A percentile compares a stretch with the other conserved stretches of the same genome.
Conservation (phyloP, 2,329 filamentous ascomycete species). For the Verticillium nonalfalfae region DNA sequence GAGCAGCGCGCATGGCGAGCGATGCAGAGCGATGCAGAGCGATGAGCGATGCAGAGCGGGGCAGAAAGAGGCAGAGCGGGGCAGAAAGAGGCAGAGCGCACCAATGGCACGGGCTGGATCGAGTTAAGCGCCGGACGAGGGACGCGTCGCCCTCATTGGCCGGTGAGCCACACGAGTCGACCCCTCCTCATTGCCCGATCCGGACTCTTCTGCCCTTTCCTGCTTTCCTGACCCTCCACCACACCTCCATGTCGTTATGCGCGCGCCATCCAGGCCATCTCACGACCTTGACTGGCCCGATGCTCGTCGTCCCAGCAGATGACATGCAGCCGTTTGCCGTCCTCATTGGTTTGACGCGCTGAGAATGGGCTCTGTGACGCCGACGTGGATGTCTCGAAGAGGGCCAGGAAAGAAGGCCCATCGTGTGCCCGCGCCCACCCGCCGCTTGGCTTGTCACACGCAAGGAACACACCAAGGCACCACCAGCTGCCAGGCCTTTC, state of each 20-base stretch:
- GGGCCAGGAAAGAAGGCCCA: background rate
- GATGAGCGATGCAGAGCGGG: no score
- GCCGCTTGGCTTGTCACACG: background rate
- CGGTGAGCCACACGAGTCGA: conserved; percentile 2
- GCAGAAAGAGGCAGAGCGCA: no score
- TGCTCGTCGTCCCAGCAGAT: background rate
- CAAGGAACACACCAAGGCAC: background rate
- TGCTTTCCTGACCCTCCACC: no score
- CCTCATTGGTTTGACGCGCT: background rate
- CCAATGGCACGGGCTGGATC: conserved; percentile 3
- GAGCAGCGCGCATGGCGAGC: no score
- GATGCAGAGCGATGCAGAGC: no score
- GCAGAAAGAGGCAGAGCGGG: no score
- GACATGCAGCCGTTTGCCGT: background rate
- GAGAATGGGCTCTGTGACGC: background rate
- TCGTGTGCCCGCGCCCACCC: background rate
- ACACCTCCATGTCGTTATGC: background rate
- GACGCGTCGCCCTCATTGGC: conserved; percentile 8
- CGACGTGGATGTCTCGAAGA: background rate
- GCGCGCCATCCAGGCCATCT: background rate
- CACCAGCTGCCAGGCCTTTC: background rate
- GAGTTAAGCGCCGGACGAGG: conserved; percentile 16
- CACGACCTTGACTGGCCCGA: background rate
- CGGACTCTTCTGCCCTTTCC: conserved; percentile 2
- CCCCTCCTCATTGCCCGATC: conserved; percentile 2